phyloP scores from a whole-genome alignment of 768 basidiomycete species.

The Polyporus arcularius region DNA sequence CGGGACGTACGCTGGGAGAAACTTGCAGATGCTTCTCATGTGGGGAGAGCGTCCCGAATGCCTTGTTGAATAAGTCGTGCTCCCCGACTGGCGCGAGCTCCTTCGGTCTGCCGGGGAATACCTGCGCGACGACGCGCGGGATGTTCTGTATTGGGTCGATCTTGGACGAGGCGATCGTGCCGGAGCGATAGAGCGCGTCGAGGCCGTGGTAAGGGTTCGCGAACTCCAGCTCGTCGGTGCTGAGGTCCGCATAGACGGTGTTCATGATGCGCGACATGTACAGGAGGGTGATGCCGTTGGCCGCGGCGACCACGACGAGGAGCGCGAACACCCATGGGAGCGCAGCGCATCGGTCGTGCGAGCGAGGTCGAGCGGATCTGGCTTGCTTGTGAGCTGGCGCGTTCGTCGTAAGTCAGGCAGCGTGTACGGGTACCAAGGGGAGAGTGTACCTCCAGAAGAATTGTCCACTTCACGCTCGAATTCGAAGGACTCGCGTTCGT shows the following conservation, averaged over 20 bases:
- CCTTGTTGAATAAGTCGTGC: conserved; percentile 18
- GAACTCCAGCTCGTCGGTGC: conserved; percentile 19
- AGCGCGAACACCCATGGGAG: conserved; percentile 11
- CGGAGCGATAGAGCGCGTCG: conserved; percentile 26
- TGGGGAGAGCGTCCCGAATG: conserved; percentile 22
- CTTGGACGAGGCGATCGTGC: conserved; percentile 17
- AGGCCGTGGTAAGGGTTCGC: conserved; percentile 29
- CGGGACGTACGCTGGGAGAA: conserved; percentile 12
- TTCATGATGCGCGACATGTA: conserved; percentile 16
- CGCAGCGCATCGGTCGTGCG: not conserved
- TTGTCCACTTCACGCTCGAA: not conserved
- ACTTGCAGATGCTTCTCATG: conserved; percentile 27
- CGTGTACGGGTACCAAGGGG: not conserved
- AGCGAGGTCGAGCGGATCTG: not conserved
- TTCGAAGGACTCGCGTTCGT: not conserved
- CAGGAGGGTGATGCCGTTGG: conserved; percentile 10
- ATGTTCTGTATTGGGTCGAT: conserved; percentile 23
- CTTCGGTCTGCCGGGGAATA: conserved; percentile 21
- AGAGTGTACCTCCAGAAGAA: not conserved
- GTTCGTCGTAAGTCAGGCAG: not conserved
- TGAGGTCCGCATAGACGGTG: conserved; percentile 12
- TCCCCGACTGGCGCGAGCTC: conserved; percentile 24
- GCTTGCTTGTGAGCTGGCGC: not conserved
- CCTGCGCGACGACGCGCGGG: conserved; percentile 25
- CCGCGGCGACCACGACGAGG: conserved; percentile 7